Evolutionary conservation across 2,329 filamentous ascomycete species (phyloP), one percentile per base, ranked within the genome.

Genomic region (Colletotrichum endophyticum): DNA sequence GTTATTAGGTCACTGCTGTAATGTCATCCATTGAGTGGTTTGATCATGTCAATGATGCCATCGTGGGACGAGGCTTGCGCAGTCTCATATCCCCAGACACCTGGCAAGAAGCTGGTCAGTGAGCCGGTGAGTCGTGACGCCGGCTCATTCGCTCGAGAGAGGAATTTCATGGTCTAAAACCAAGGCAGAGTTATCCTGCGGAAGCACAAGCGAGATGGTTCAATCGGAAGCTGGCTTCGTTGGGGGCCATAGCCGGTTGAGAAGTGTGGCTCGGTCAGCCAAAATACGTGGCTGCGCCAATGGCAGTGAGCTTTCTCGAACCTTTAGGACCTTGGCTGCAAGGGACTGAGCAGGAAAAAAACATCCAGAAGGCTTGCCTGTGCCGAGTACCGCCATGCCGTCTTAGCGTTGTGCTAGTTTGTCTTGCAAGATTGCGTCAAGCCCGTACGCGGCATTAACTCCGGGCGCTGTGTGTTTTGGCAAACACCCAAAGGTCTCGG

Each of bases 321-420:
- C 39, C 32, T 39, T 30, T 27, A n/a, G n/a, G 53, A 62, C 39
- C 73, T 67, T 69, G 57, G 64, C 63, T 64, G 73, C 73, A 73
- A 76, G 73, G 64, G 70, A 59, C 44, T 44, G 57, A 27, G 19
- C 64, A 59, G 34, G 63, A 61, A 69, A 69, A 22, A n/a, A 39
- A 53, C 39, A 19, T 27, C 32, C 62, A 44, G 57, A 61, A 34
- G n/a, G 16, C 28, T 19, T 61, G 19, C 28, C 11, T n/a, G 62
- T 66, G 61, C 67, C 61, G 49, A 70, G 22, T 28, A 19, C 34
- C 49, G 49, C 56, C 61, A 36, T 61, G 49, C 61, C 49, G 68
- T 66, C 71, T n/a, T 39, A 28, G 59, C 25, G 28, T 8, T 13
- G 59, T 61, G 19, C 32, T 25, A 22, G 36, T 32, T 25, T 75